Conservation (phyloP, 495 filamentous ascomycete genomes). For the Lophiotrema nucula region DNA sequence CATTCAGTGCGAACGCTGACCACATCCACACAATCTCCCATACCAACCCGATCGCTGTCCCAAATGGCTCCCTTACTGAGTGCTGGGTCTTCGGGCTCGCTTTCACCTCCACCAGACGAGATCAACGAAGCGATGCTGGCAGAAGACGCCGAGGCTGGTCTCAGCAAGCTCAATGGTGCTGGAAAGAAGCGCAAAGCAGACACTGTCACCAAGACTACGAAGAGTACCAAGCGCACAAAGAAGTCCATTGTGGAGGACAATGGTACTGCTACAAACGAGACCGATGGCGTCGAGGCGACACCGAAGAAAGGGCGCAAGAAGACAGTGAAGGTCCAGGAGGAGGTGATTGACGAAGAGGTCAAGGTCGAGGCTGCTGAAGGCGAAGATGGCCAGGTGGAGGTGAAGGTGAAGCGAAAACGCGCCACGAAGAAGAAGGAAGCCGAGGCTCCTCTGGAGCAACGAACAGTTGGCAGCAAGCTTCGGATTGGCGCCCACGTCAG, state of each 20-base stretch:
- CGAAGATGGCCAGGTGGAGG: conserved; percentile 14
- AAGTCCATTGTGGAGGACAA: no score
- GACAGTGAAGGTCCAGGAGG: no score
- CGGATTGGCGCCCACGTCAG: conserved; percentile 91
- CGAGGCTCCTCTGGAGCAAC: conserved; percentile 60
- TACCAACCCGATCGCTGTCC: no score
- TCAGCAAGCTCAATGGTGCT: neutral
- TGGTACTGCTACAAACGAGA: no score
- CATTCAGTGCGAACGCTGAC: no score
- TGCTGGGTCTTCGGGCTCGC: no score
- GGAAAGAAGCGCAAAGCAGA: conserved; percentile 20
- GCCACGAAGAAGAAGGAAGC: conserved; percentile 36
- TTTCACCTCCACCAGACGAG: no score
- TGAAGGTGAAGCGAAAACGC: conserved; percentile 47
- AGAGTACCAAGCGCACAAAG: neutral
- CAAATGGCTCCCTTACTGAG: no score
- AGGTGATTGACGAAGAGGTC: neutral
- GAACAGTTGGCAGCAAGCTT: conserved; percentile 72
- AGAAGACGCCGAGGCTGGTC: neutral
- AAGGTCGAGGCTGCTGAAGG: neutral
- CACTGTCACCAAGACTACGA: neutral
- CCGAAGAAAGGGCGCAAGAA: no score
- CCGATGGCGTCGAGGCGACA: no score
- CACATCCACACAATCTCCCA: no score
- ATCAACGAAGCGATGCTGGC: no score